Conservation (phyloP, 257 asterid genomes). For the Catharanthus roseus region DNA sequence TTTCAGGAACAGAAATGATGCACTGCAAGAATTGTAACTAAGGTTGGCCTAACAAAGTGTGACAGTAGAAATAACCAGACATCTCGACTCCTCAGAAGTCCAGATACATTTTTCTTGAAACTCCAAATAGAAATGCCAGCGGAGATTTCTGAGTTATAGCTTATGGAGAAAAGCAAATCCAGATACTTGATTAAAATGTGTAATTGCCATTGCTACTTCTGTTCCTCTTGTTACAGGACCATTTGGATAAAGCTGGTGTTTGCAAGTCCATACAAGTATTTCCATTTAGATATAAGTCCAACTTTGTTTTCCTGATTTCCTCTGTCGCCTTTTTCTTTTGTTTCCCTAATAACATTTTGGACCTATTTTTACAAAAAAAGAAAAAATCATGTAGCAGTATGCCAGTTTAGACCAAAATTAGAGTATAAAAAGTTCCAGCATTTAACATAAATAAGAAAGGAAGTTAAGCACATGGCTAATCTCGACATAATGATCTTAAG, state of each 20-base stretch:
- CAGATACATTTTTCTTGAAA: background rate
- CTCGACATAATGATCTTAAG: background rate
- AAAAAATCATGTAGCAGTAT: no score
- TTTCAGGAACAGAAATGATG: conserved; percentile 12
- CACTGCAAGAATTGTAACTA: conserved; percentile 8
- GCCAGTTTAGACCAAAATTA: background rate
- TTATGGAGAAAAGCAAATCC: background rate
- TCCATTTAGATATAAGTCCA: background rate
- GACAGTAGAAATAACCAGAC: background rate
- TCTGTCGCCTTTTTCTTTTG: no score
- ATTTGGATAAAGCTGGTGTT: background rate
- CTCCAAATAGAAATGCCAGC: background rate
- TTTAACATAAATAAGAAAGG: no score
- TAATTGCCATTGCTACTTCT: background rate
- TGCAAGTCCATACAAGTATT: background rate
- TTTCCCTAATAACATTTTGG: background rate
- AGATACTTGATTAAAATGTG: background rate
- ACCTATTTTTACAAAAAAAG: no score
- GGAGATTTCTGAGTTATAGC: background rate
- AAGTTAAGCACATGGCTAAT: no score
- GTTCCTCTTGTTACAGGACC: background rate
- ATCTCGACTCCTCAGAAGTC: no score
- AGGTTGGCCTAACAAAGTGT: background rate
- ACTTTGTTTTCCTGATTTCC: background rate
- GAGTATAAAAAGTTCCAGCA: background rate